Base-by-base conservation (phyloP, 345 rosid species). In the Excoecaria agallocha region DNA sequence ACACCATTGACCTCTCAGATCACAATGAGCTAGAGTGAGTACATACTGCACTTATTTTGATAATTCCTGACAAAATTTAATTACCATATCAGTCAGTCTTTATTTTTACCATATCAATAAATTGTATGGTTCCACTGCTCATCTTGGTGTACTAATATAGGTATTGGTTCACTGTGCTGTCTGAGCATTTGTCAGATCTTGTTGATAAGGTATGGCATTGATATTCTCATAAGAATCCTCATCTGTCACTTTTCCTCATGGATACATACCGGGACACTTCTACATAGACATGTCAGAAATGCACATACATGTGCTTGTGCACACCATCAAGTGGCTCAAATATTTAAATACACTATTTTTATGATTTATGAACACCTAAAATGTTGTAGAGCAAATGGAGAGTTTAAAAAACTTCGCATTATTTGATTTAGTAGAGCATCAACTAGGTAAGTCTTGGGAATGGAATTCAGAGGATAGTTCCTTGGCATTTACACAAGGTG, bases 141-240 rank as follows among this genome's bases (percentile, higher is more conserved):
- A 68, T 49, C 37, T 70, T 22, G 72, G 30, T 54, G 49, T 82
- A 50, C 63, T 74, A 50, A 66, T 74, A 71, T 70, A 95, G 99
- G 90, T 95, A 95, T 81, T 95, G 99, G 99, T 88, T 95, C 79
- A 90, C 91, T 37, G 93, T 95, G 77, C 87, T 95, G 82, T 89
- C 92, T n/a, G 99, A 85, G 76, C 98, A 95, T 87, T 74, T 88
- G 80, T 91, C 96, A 12, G 98, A 93, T 89, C 97, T 95, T 49
- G 98, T 95, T 74, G 98, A 91, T 71, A 91, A 87, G 98, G 98
- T 93, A 86, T 38, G 54, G 71, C 62, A 75, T 59, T 57, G 39
- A 68, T 74, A 25, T 63, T 49, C 17, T 68, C 49, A 61, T 39
- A 16, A n/a, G 49, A 61, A 64, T 37, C 16, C 17, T 48, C 16